Evolutionary conservation across 352 stramenopile species (phyloP), one percentile per base, ranked within the genome.

Genomic region (Phytophthora sojae): DNA sequence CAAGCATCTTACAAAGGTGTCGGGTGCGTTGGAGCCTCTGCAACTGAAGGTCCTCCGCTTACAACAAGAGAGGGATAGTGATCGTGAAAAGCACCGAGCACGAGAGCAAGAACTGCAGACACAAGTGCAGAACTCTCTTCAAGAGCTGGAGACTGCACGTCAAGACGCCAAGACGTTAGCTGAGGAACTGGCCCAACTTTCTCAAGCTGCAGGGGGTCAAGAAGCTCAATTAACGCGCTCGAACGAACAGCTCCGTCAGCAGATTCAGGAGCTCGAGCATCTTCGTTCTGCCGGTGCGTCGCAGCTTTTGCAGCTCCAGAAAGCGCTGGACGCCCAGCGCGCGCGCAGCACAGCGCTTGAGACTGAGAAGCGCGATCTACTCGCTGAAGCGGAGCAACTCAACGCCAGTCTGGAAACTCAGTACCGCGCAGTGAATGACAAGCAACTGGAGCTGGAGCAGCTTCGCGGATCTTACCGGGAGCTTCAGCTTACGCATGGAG

Each of bases 281-380:
- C 45, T 73, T 2, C 78, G 79, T 2, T 62, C 68, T 4, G 51
- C 35, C 0, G 72, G 64, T 35, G 75, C 66, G 0, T 58, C 90
- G n/a, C 81, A 92, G 54, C 63, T 81, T 8, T 55, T 91, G n/a
- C 86, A 94, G 25, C 64, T 92, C 2, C 84, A 91, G 26, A 88
- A 89, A 44, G 71, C 53, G 8, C 42, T 93, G 11, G 86, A 94
- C 4, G 66, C 67, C 0, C 82, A 90, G 32, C 76, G 80, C 5
- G 32, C 59, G 14, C 77, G 86, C 15, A 81, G 79, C 3, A 57
- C 69, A 25, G 69, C 88, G 15, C 70, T 94, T 0, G 86, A 94
- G 63, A 57, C 44, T 19, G 86, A 92, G 29, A 94, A 94, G 61
- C 77, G 79, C 2, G 84, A 94, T 44, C 64, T 94, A 26, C 66